phyloP scores from a whole-genome alignment of 2,329 filamentous ascomycete genomes.

The Cladophialophora psammophila region DNA sequence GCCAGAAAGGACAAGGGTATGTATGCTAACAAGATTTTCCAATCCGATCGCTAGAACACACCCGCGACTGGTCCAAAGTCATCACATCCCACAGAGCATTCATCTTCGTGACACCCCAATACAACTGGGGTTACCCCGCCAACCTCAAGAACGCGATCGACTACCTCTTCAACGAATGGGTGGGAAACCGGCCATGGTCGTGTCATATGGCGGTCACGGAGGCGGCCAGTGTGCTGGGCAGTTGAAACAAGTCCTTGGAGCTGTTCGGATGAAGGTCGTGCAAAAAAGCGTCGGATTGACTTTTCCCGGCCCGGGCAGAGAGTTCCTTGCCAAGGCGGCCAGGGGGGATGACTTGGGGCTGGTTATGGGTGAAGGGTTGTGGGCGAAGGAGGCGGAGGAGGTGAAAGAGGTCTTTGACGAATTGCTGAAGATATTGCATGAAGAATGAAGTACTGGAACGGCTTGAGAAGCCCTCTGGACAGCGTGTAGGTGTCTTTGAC shows the following conservation, averaged over 20 bases:
- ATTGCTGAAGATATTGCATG: slow-evolving; percentile 20
- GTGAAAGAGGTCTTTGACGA: slow-evolving; percentile 26
- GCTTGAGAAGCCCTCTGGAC: background rate
- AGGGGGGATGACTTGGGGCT: slow-evolving; percentile 42
- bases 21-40: background rate
- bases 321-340: slow-evolving; percentile 36
- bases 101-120: slow-evolving; percentile 56
- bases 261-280: slow-evolving; percentile 47
- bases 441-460: background rate
- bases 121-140: slow-evolving; percentile 64
- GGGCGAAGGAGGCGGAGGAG: slow-evolving; percentile 27
- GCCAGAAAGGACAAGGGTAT: no score
- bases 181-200: slow-evolving; percentile 61
- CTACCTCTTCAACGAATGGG: slow-evolving; percentile 67
- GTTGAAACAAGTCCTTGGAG: slow-evolving; percentile 46
- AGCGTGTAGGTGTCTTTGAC: no score
- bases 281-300: slow-evolving; percentile 43
- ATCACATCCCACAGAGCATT: slow-evolving; percentile 49
- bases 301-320: slow-evolving; percentile 41
- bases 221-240: slow-evolving; percentile 49
- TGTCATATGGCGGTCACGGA: slow-evolving; percentile 62
- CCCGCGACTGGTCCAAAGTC: slow-evolving; percentile 48
- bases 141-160: slow-evolving; percentile 69
- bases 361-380: slow-evolving; percentile 20
- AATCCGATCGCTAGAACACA: slow-evolving; percentile 38